Percentiles rank a stretch among this genome's conserved stretches.
These are phyloP conservation scores for Alternaria metachromatica DNA, from an alignment of 2,329 filamentous ascomycete species.

Conservation along the genomic window DNA sequence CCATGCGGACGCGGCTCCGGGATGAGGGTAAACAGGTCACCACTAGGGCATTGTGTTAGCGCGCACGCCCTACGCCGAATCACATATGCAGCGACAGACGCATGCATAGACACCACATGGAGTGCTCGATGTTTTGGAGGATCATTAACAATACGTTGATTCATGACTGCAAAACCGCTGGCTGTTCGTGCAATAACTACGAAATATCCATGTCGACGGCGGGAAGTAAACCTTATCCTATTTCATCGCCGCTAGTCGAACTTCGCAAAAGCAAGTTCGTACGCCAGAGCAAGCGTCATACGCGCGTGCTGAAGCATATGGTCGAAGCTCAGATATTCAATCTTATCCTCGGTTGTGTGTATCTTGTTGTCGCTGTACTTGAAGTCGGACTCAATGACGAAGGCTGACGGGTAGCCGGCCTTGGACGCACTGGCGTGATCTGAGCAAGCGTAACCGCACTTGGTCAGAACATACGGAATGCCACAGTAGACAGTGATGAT, in stretches of 20 bases:
- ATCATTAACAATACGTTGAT: background rate
- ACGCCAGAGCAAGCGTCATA: conserved; percentile 81
- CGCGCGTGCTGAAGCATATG: conserved; percentile 92
- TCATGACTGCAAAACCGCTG: background rate
- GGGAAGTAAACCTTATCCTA: background rate
- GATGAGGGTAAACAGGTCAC: background rate
- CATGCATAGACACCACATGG: background rate
- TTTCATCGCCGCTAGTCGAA: conserved; percentile 55
- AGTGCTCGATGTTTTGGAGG: background rate
- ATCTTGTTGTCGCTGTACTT: conserved; percentile 70
- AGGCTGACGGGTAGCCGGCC: conserved; percentile 76
- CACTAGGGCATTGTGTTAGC: background rate
- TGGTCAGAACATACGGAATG: conserved; percentile 85
- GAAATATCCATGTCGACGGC: background rate
- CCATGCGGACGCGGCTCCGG: background rate
- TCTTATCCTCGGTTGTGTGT: conserved; percentile 72
- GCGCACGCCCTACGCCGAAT: background rate
- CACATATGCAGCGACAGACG: background rate
- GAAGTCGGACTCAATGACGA: conserved; percentile 78
- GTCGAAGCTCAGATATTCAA: conserved; percentile 78
- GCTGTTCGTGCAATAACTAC: background rate
- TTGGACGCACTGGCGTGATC: conserved; percentile 77
- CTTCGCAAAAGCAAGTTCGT: conserved; percentile 81
- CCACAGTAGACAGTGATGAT: conserved; percentile 86
- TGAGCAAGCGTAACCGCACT: conserved; percentile 86